Evolutionary conservation across 2,329 filamentous ascomycete genomes (phyloP).

Genomic region (Aspergillus alliaceus): DNA sequence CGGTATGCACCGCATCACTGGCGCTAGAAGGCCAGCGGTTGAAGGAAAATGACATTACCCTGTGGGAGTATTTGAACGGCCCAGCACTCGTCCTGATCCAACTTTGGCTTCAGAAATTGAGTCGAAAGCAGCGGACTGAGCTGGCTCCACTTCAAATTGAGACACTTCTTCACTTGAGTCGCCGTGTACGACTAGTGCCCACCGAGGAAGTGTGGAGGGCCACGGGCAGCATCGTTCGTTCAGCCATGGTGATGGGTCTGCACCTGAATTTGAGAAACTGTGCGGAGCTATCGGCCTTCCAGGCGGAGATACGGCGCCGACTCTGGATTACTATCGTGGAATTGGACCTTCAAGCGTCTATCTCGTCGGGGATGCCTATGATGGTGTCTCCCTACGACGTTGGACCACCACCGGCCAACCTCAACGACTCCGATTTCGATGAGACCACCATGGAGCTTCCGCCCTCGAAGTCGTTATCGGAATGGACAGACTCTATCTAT

Average conservation of each 20-base stretch:
- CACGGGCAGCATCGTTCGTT: conserved; percentile 36
- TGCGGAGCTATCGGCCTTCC: conserved; percentile 32
- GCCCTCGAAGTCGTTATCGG: conserved; percentile 24
- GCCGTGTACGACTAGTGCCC: conserved; percentile 11
- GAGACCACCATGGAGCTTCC: conserved; percentile 34
- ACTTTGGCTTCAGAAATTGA: conserved; percentile 19
- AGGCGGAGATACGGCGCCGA: conserved; percentile 36
- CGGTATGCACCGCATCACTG: conserved; percentile 12
- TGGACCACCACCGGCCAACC: conserved; percentile 42
- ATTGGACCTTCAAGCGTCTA: conserved; percentile 48
- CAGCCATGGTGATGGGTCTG: conserved; percentile 42
- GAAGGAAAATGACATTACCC: conserved; percentile 1
- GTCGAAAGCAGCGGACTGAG: conserved; percentile 20
- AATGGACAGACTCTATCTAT: conserved; percentile 15
- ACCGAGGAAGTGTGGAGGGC: conserved; percentile 43
- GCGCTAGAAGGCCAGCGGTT: background rate
- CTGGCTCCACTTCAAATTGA: conserved; percentile 19
- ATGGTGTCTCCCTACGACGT: conserved; percentile 38
- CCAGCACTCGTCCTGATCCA: conserved; percentile 11
- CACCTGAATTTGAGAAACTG: conserved; percentile 40
- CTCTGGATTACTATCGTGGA: conserved; percentile 42
- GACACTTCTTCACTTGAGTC: conserved; percentile 14
- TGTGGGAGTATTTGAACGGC: conserved; percentile 19
- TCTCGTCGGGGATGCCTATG: conserved; percentile 40
- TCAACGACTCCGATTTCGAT: conserved; percentile 43